Evolutionary conservation across 495 filamentous ascomycete genomes (phyloP).

Genomic region (Aspergillus hancockii): DNA sequence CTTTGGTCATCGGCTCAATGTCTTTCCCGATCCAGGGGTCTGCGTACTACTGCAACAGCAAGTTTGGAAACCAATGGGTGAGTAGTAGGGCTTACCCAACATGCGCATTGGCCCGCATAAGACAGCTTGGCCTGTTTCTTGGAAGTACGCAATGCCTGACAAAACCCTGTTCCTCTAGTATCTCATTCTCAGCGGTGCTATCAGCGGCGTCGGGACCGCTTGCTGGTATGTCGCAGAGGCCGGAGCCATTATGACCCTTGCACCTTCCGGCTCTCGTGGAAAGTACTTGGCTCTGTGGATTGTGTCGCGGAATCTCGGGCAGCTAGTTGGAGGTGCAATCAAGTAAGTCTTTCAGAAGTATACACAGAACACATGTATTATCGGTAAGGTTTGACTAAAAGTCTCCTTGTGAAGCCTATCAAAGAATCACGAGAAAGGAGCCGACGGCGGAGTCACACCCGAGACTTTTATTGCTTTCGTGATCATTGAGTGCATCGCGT

Average conservation of each 20-base stretch:
- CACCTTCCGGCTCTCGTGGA: conserved; percentile 32
- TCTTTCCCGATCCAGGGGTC: conserved; percentile 36
- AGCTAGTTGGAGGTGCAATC: conserved; percentile 34
- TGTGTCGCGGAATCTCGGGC: conserved; percentile 32
- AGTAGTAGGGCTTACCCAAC: conserved; percentile 6
- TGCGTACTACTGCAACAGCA: conserved; percentile 36
- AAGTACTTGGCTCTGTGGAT: conserved; percentile 36
- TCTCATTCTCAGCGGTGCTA: conserved; percentile 33
- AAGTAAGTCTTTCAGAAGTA: conserved; percentile 23
- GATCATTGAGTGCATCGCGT: conserved; percentile 35
- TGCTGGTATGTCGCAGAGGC: conserved; percentile 37
- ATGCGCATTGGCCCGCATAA: neutral
- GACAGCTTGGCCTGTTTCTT: neutral
- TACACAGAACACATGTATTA: neutral
- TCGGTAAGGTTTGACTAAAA: neutral
- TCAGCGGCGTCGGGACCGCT: conserved; percentile 30
- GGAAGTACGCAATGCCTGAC: conserved; percentile 2
- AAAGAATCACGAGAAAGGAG: conserved; percentile 28
- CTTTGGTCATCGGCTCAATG: conserved; percentile 29
- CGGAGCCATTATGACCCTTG: conserved; percentile 33
- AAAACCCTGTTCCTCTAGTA: conserved; percentile 15
- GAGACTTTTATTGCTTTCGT: conserved; percentile 33
- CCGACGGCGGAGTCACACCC: conserved; percentile 25
- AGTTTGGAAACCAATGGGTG: conserved; percentile 32
- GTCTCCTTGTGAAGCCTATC: conserved; percentile 18